Evolutionary conservation across 2,329 filamentous ascomycete genomes (phyloP), one percentile per base, ranked within the genome.

Genomic region (Neurospora crassa): DNA sequence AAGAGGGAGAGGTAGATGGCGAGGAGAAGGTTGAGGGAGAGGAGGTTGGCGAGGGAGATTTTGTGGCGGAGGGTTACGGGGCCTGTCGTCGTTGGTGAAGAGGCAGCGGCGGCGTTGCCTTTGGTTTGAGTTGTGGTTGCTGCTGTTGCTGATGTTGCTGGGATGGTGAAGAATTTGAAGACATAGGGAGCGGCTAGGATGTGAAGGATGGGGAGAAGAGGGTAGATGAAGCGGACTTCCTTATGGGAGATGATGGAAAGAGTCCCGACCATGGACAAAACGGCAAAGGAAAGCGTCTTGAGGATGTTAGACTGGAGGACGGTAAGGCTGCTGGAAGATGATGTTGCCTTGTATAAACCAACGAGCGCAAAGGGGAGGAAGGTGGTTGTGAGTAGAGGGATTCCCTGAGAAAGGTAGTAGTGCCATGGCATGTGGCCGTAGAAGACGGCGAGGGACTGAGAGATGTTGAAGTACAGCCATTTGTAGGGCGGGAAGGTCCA

Each of bases 221-320:
- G 95, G 77, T 97, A 97, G 75, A 98, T 92, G 83, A 99, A 99
- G 77, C 96, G 93, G 76, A 97, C 92, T 84, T 99, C 96, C 80
- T 99, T 99, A 83, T 99, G 96, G 1, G 93, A 90, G 75, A 98
- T 92, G 67, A 92, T 78, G 1, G 93, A 97, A 42, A 98, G 86
- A 2, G 84, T 80, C 1, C 82, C 79, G 11, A 92, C 82, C 71
- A 90, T 91, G 40, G 88, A 80, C 70, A 90, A 74, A 59, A 91
- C 84, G 8, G 88, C 83, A 40, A 85, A 84, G 11, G 89, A 84
- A 10, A 94, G 82, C 43, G 86, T 85, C 70, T 84, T 85, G 69
- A 84, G 82, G 14, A 86, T 82, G 70, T 83, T 84, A 59, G 79
- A 77, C 73, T 82, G 78, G 69, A 77, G 74, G 11, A 78, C 74